Evolutionary conservation across 371 early-diverging fungal genomes (phyloP).

Genomic region (Paramicrosporidium saccamoebae): DNA sequence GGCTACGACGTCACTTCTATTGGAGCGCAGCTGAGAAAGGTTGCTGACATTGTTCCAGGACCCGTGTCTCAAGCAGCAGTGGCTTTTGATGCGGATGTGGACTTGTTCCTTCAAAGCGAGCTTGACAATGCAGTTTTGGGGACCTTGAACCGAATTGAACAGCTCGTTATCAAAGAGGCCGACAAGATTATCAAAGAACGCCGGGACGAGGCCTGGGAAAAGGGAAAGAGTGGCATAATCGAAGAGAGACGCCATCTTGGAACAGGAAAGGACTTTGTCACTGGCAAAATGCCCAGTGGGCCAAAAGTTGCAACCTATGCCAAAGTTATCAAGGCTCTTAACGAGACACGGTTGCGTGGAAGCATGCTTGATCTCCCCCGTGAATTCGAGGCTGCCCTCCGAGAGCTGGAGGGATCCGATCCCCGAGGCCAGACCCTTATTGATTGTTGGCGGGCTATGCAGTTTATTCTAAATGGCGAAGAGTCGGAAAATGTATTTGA

Average conservation of each 20-base stretch:
- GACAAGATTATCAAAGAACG: background rate
- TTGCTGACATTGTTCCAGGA: no score
- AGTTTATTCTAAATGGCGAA: slow-evolving; percentile 1
- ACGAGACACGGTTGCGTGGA: slow-evolving; percentile 1
- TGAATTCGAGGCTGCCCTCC: background rate
- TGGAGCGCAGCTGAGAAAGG: no score
- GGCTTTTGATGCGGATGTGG: no score
- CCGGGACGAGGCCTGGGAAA: background rate
- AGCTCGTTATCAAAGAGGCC: no score
- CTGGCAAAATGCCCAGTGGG: slow-evolving; percentile 1
- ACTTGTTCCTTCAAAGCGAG: no score
- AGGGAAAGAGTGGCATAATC: background rate
- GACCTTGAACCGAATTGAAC: no score
- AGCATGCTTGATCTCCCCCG: background rate
- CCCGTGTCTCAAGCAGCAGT: no score
- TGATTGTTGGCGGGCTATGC: slow-evolving; percentile 8
- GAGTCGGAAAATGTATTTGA: no score
- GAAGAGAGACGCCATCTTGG: background rate
- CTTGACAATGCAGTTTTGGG: no score
- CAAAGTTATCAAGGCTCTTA: slow-evolving; percentile 1
- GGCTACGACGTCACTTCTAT: no score
- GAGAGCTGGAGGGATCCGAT: slow-evolving; percentile 3
- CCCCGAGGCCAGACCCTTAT: slow-evolving; percentile 7
- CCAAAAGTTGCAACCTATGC: slow-evolving; percentile 4
- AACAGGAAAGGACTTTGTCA: no score